Conservation (phyloP, 2,329 filamentous ascomycete species). For the Ophiocordyceps camponoti-floridani region DNA sequence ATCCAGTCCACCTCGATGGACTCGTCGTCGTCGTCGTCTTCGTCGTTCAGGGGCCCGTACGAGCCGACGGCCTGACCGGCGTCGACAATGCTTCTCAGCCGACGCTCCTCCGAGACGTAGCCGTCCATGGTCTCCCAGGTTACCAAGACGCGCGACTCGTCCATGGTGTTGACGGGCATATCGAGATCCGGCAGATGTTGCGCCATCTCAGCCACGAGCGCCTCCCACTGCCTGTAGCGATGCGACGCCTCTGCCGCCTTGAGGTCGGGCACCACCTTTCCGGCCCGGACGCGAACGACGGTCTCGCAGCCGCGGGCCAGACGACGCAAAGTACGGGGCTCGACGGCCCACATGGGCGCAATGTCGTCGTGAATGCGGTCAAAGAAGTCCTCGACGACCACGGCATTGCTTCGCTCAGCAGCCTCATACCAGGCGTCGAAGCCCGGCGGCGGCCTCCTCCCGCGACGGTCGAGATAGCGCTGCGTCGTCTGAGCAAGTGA, state of each 20-base stretch:
- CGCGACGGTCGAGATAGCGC: conserved; percentile 36
- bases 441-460: conserved; percentile 44
- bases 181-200: conserved; percentile 43
- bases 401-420: conserved; percentile 29
- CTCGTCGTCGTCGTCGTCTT: conserved; percentile 13
- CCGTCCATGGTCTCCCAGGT: conserved; percentile 36
- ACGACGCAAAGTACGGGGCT: conserved; percentile 18
- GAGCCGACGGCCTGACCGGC: conserved; percentile 23
- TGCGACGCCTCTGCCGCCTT: conserved; percentile 15
- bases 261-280: conserved; percentile 17
- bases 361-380: conserved; percentile 46
- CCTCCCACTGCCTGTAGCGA: conserved; percentile 22
- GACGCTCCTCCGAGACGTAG: conserved; percentile 28
- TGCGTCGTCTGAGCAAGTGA: conserved; percentile 20
- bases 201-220: conserved; percentile 31
- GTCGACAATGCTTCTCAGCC: conserved; percentile 22
- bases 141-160: conserved; percentile 43
- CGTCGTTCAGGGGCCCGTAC: conserved; percentile 18
- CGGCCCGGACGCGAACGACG: conserved; percentile 28
- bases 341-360: conserved; percentile 40
- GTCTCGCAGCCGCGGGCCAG: conserved; percentile 23
- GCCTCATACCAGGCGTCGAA: conserved; percentile 42
- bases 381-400: conserved; percentile 45
- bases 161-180: conserved; percentile 47
- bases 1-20: conserved; percentile 26